Conservation (phyloP, 1,284 basidiomycete species). For the Jaminaea rosea region DNA sequence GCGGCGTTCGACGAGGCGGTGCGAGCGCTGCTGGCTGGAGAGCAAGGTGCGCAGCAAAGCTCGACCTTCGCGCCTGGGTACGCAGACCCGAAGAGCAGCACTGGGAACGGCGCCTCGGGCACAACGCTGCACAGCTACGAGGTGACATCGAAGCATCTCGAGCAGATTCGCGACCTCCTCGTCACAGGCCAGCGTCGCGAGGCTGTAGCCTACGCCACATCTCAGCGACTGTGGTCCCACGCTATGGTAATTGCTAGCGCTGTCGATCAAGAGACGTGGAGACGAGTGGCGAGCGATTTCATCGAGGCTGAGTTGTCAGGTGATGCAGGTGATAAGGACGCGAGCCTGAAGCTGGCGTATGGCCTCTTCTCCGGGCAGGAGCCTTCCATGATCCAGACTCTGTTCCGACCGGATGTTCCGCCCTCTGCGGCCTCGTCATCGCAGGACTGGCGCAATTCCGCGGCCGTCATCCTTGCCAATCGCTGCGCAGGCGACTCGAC, state of each 20-base stretch:
- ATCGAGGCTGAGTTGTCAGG: conserved; percentile 63
- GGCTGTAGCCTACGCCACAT: conserved; percentile 79
- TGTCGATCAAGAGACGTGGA: conserved; percentile 86
- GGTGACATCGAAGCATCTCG: conserved; percentile 26
- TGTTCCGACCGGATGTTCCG: conserved; percentile 31
- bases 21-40: conserved; percentile 14
- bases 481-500: conserved; percentile 57
- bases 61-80: neutral
- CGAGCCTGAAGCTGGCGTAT: conserved; percentile 40
- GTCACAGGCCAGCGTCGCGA: conserved; percentile 67
- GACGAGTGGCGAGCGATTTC: conserved; percentile 79
- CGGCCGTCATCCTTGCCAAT: conserved; percentile 72
- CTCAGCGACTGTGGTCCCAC: conserved; percentile 86
- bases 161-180: conserved; percentile 35
- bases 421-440: conserved; percentile 38
- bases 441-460: conserved; percentile 69
- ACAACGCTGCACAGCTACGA: conserved; percentile 25
- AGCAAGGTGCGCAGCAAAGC: conserved; percentile 4
- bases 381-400: conserved; percentile 18
- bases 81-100: neutral
- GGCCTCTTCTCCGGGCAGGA: conserved; percentile 39
- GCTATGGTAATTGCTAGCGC: conserved; percentile 90
- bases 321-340: conserved; percentile 4
- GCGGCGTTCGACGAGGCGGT: conserved; percentile 22
- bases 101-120: neutral